These are phyloP conservation scores for Lactifluus rugatus DNA, from an alignment of 768 basidiomycete species.

Conservation along the genomic window DNA sequence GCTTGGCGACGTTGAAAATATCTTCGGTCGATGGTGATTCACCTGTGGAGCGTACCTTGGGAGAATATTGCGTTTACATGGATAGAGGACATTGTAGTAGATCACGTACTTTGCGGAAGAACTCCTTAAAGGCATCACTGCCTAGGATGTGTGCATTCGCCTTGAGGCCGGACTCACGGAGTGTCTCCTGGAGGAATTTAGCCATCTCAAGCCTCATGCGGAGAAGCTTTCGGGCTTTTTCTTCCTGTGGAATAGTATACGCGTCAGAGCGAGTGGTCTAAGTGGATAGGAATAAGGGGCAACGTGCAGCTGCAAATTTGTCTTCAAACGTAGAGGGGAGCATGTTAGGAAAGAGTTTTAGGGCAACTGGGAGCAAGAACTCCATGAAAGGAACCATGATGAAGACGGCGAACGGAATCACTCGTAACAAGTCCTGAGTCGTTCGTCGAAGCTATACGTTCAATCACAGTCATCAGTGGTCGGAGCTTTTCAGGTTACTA, in stretches of 20 bases:
- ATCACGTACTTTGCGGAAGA: constrained; percentile 82
- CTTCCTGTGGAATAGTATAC: constrained; percentile 48
- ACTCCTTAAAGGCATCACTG: constrained; percentile 95
- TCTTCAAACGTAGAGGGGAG: constrained; percentile 97
- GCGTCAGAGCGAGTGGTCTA: not conserved
- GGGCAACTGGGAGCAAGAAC: constrained; percentile 84
- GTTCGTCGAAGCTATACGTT: constrained; percentile 74
- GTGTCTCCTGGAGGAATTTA: constrained; percentile 96
- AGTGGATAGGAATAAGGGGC: constrained; percentile 1
- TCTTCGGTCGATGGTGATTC: constrained; percentile 85
- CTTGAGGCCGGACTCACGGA: constrained; percentile 88
- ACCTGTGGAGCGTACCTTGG: constrained; percentile 83
- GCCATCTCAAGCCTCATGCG: constrained; percentile 97
- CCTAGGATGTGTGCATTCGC: constrained; percentile 90
- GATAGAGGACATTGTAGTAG: not conserved
- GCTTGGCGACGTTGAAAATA: constrained; percentile 87
- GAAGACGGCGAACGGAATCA: constrained; percentile 94
- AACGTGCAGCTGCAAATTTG: constrained; percentile 79
- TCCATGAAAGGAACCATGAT: constrained; percentile 98
- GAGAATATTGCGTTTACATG: not conserved
- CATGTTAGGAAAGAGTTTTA: constrained; percentile 98
- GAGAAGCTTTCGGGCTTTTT: constrained; percentile 92
- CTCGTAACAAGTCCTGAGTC: constrained; percentile 83
- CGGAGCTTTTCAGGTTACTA: not conserved
- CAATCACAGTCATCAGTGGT: not conserved